These are phyloP conservation scores for Infundibulicybe gibba DNA, from an alignment of 768 basidiomycete genomes.

Conservation along the genomic window DNA sequence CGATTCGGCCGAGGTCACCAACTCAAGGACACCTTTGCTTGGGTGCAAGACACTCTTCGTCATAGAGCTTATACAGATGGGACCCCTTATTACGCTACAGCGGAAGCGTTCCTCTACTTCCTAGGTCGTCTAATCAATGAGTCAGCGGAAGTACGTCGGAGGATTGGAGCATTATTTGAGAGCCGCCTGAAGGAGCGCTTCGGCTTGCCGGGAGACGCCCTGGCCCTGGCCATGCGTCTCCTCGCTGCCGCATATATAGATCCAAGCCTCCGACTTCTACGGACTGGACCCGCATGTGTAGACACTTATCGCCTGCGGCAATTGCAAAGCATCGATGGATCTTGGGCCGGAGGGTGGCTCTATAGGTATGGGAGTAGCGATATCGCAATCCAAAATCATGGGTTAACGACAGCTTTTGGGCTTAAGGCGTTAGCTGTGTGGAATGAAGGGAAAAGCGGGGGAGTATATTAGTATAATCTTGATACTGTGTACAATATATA, in stretches of 20 bases:
- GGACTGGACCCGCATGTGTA: not conserved
- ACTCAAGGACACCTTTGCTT: constrained; percentile 28
- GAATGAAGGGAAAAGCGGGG: too few species aligned
- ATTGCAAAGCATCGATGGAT: constrained; percentile 34
- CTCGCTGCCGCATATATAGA: constrained; percentile 21
- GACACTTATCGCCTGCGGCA: constrained; percentile 13
- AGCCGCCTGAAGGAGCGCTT: constrained; percentile 32
- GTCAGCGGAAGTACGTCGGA: constrained; percentile 15
- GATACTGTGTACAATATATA: too few species aligned
- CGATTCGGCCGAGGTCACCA: constrained; percentile 30
- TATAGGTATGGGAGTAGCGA: constrained; percentile 31
- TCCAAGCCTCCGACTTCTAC: constrained; percentile 21
- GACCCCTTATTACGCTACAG: constrained; percentile 34
- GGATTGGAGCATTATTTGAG: constrained; percentile 22
- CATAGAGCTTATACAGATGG: constrained; percentile 36
- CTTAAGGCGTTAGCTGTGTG: too few species aligned
- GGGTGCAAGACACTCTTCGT: constrained; percentile 29
- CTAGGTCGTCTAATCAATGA: constrained; percentile 27
- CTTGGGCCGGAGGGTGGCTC: constrained; percentile 33
- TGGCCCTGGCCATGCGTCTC: constrained; percentile 38
- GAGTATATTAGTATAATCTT: too few species aligned
- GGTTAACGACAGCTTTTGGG: constrained; percentile 28
- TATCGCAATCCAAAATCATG: constrained; percentile 32
- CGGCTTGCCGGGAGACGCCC: constrained; percentile 28
- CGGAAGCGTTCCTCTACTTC: constrained; percentile 36